These are phyloP conservation scores for Fraxinus quadrangulata DNA, from an alignment of 257 asterid genomes.

Conservation along the genomic window DNA sequence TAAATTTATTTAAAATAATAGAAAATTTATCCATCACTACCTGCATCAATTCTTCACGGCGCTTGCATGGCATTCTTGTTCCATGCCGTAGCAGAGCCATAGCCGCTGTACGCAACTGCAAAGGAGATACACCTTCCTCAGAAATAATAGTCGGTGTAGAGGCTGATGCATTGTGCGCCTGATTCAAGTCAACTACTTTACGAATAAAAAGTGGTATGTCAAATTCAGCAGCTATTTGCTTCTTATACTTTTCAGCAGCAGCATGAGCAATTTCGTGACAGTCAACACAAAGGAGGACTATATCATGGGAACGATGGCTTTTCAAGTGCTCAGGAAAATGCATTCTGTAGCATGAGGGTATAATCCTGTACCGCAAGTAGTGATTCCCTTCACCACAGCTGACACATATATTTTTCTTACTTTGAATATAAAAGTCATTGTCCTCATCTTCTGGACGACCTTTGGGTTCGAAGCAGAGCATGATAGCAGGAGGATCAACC, in stretches of 20 bases:
- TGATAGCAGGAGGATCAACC: constrained; percentile 77
- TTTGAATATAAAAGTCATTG: constrained; percentile 89
- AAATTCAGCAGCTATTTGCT: constrained; percentile 65
- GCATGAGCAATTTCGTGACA: constrained; percentile 96
- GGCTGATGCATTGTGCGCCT: constrained; percentile 36
- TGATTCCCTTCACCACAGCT: constrained; percentile 98
- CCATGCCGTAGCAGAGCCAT: constrained; percentile 95
- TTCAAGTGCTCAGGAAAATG: constrained; percentile 98
- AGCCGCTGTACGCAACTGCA: constrained; percentile 86
- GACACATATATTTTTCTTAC: constrained; percentile 94
- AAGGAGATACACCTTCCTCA: constrained; percentile 82
- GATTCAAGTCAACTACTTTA: constrained; percentile 57
- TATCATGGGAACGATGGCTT: constrained; percentile 97
- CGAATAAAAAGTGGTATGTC: constrained; percentile 79
- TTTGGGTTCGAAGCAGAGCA: constrained; percentile 94
- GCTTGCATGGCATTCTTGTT: constrained; percentile 73
- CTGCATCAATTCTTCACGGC: constrained; percentile 83
- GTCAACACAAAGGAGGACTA: constrained; percentile 94
- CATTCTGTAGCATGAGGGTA: constrained; percentile 95
- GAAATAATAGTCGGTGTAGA: constrained; percentile 35
- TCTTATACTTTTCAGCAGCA: constrained; percentile 93
- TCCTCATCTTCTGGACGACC: constrained; percentile 99
- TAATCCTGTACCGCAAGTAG: constrained; percentile 87
- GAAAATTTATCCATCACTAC: constrained; percentile 31
- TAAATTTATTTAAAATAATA: background rate